A percentile compares a stretch with the other conserved stretches of the same genome.
These are phyloP conservation scores for Penicillium desertorum DNA, from an alignment of 495 filamentous ascomycete species.

Conservation along the genomic window DNA sequence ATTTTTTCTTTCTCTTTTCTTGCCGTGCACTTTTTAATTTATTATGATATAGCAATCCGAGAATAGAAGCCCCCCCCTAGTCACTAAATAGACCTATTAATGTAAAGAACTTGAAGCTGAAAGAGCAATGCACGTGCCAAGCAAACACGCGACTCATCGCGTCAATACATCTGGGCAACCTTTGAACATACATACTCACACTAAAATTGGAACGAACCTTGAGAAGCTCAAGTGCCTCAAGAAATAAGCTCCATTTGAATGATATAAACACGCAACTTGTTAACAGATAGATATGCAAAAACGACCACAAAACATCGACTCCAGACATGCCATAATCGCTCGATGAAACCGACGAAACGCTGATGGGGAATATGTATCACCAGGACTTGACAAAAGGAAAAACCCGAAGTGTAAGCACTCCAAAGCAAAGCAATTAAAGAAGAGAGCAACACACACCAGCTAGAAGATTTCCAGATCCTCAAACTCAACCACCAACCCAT, in stretches of 20 bases:
- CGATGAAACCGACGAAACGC: slow-evolving; percentile 21
- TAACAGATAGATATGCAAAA: slow-evolving; percentile 2
- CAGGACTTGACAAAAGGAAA: slow-evolving; percentile 13
- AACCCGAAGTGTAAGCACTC: background rate
- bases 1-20: background rate
- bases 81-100: background rate
- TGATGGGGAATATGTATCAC: slow-evolving; percentile 25
- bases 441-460: slow-evolving; percentile 8
- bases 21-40: background rate
- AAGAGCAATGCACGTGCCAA: background rate
- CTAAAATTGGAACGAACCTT: background rate
- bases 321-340: slow-evolving; percentile 29
- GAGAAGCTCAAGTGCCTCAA: slow-evolving; percentile 1
- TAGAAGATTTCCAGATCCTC: slow-evolving; percentile 58
- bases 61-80: background rate
- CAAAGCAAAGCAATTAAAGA: slow-evolving; percentile 15
- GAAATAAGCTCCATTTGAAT: background rate
- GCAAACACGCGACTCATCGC: slow-evolving; percentile 2
- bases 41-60: background rate
- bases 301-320: slow-evolving; percentile 10
- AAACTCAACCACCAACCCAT: slow-evolving; percentile 56
- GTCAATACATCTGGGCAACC: background rate
- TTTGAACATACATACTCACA: background rate
- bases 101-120: background rate
- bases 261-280: background rate